Conservation (phyloP, 495 filamentous ascomycete genomes). For the Aspergillus homomorphus region DNA sequence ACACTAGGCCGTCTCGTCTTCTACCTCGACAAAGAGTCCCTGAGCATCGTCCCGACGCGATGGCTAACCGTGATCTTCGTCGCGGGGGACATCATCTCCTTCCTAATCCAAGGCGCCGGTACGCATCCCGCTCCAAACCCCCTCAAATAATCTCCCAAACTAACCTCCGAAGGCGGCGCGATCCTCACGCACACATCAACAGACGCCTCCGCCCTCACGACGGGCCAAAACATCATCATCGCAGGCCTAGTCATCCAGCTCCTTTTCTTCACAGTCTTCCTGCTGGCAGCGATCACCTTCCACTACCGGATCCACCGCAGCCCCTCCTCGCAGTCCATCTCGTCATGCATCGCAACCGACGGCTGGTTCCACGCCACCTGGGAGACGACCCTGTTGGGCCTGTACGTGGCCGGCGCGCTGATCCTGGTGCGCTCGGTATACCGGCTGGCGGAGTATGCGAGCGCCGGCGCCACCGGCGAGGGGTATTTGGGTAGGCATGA, state of each 20-base stretch:
- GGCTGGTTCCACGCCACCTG: neutral
- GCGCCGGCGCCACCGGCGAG: neutral
- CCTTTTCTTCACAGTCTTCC: constrained; percentile 43
- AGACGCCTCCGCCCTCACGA: constrained; percentile 25
- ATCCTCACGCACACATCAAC: constrained; percentile 16
- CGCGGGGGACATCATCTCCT: constrained; percentile 31
- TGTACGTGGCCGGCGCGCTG: constrained; percentile 5
- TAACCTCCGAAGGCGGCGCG: neutral
- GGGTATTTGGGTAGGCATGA: constrained; percentile 3
- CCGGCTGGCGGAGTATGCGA: constrained; percentile 3
- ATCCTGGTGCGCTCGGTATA: constrained; percentile 6
- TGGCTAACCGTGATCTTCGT: constrained; percentile 33
- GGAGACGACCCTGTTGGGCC: neutral
- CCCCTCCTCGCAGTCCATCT: neutral
- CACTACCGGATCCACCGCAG: constrained; percentile 27
- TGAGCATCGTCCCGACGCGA: constrained; percentile 22
- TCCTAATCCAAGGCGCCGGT: constrained; percentile 23
- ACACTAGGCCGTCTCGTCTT: constrained; percentile 50
- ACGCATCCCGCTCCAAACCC: neutral
- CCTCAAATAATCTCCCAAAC: neutral
- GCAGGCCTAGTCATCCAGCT: constrained; percentile 40
- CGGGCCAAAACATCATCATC: constrained; percentile 36
- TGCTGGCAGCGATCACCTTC: constrained; percentile 33
- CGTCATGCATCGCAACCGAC: neutral
- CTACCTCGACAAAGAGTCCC: constrained; percentile 41